Evolutionary conservation across 139 green algal species (phyloP), one percentile per base, ranked within the genome.

Genomic region (Desmodesmus armatus): DNA sequence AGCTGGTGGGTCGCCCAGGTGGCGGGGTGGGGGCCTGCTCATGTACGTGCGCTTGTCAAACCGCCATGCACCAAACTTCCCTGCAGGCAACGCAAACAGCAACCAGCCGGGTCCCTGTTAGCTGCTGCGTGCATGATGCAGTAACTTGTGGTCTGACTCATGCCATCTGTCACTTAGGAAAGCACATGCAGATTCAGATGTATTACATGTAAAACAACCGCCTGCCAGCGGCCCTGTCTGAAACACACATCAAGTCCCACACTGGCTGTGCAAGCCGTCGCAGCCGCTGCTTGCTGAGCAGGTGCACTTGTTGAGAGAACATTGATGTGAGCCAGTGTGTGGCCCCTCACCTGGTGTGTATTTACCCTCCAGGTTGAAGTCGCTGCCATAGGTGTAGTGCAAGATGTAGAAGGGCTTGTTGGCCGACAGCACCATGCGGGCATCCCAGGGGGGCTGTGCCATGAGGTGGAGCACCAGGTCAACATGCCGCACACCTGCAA

Each of bases 351-450:
- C 81, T 47, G 70, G 81, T 17, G n/a, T 75, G 70, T 76, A 29
- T 65, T 76, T 82, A 1, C 93, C 94, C 1, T 94, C 77, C 27
- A 90, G 31, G 39, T 92, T 95, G 91, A 96, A 99, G 89, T 98
- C 96, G 85, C 95, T 97, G 73, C 97, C 97, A 82, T 99, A 99
- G 3, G 97, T 99, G 92, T 98, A 99, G 89, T 99, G 97, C 65
- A 99, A 89, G 55, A 99, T 95, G 91, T 98, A 98, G 90, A 91
- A 96, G 27, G 89, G 88, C 76, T 88, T 89, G 58, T 47, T 67
- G 4, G 37, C 0, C 39, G 70, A 49, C 71, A 91, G 80, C 71
- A 89, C 33, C 71, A 95, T 63, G 1, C 88, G 85, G n/a, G 63
- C 90, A 90, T 99, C 97, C 91, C 92, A 99, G 6, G 97, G 97